Base-by-base conservation (phyloP, 805 yeast species). In the Saccharomycopsis microspora region DNA sequence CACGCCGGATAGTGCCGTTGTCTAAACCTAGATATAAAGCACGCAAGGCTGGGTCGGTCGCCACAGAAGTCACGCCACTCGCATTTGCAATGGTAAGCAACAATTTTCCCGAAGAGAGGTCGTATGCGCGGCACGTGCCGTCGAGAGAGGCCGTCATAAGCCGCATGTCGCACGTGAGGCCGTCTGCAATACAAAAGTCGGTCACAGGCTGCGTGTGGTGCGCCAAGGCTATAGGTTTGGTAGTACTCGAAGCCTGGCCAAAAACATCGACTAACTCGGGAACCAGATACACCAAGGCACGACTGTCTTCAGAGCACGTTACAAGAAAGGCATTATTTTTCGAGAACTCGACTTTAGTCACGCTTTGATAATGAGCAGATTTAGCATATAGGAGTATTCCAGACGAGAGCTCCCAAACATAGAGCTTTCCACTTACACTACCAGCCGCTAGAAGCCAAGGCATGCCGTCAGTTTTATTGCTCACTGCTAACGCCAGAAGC, bases 401-500 rank as follows among this genome's bases (percentile, higher is more conserved):
- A 1, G 93, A 82, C 6, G 71, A 63, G 45, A 89, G 59, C 56
- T 87, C 95, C 97, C 97, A 90, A 1, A 89, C 62, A 58, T 84
- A 84, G 10, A 93, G 53, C 54, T 80, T 75, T 8, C 97, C 97
- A n/a, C 81, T 58, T 50, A 68, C 60, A 46, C 93, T 72, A 51
- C 90, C 88, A 41, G 82, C 95, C 5, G 78, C 81, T 30, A 93
- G 62, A 38, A 85, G 59, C 72, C 83, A 81, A 27, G 83, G 82
- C 37, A 72, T 58, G 52, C 75, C 58, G 54, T 33, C 51, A 44
- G 11, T 53, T 53, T 11, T 53, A 32, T 58, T 58, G 32, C 58
- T 51, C 3, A 76, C 56, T 0, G 74, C 66, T 43, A 86, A 56
- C 58, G 86, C 76, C 9, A 74, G 64, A 39, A 89, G 63, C 46